A percentile compares a stretch with the other conserved stretches of the same genome.
phyloP scores from a whole-genome alignment of 495 filamentous ascomycete species.

The Talaromyces proteolyticus region DNA sequence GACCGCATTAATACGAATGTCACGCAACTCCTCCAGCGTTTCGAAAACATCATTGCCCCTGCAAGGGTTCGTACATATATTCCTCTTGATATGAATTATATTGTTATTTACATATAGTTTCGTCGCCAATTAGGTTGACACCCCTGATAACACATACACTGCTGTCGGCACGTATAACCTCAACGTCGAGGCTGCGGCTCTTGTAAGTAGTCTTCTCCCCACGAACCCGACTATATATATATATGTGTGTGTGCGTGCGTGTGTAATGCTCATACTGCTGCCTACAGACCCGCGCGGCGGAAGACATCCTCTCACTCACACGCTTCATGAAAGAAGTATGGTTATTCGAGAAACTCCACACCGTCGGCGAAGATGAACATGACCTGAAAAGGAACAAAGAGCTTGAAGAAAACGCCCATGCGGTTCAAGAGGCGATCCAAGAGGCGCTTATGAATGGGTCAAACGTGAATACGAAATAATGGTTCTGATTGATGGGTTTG shows the following conservation, averaged over 20 bases:
- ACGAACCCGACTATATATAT: neutral
- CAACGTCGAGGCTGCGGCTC: slow-evolving; percentile 55
- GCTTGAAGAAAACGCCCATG: slow-evolving; percentile 44
- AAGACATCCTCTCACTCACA: slow-evolving; percentile 59
- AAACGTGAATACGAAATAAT: slow-evolving; percentile 5
- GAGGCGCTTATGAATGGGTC: slow-evolving; percentile 27
- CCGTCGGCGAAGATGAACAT: slow-evolving; percentile 44
- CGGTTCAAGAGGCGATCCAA: slow-evolving; percentile 42
- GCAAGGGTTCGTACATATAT: slow-evolving; percentile 37
- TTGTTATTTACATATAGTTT: neutral
- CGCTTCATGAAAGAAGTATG: slow-evolving; percentile 67
- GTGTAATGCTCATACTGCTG: neutral
- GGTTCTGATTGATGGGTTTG: neutral
- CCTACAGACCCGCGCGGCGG: slow-evolving; percentile 54
- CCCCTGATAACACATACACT: slow-evolving; percentile 32
- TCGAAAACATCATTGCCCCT: slow-evolving; percentile 55
- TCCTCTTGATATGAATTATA: neutral
- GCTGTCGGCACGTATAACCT: slow-evolving; percentile 58
- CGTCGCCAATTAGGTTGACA: slow-evolving; percentile 25
- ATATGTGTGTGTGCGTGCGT: too few species aligned
- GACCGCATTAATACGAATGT: slow-evolving; percentile 50
- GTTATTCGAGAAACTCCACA: slow-evolving; percentile 67
- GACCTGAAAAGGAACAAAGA: slow-evolving; percentile 35
- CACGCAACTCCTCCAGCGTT: slow-evolving; percentile 52
- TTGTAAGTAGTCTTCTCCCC: slow-evolving; percentile 39